Conservation (phyloP, 768 basidiomycete species). For the Pleurotus platypus region DNA sequence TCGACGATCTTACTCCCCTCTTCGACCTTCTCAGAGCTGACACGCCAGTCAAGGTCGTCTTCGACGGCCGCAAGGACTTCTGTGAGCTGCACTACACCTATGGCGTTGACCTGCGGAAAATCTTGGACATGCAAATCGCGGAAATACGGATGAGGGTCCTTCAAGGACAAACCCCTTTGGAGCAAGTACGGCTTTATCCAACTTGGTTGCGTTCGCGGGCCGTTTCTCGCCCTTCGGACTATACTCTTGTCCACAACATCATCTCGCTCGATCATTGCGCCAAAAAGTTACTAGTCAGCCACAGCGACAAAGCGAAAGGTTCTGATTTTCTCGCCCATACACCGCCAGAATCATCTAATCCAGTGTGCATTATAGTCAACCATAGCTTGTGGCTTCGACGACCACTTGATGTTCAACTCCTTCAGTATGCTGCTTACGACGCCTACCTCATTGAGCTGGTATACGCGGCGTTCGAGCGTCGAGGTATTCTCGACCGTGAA, state of each 20-base stretch:
- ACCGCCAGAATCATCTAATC: background rate
- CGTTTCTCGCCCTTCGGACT: background rate
- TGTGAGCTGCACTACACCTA: background rate
- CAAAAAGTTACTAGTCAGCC: background rate
- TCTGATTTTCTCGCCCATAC: background rate
- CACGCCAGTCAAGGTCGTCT: constrained; percentile 1
- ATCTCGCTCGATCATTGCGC: background rate
- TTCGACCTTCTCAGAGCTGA: background rate
- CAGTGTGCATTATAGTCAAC: background rate
- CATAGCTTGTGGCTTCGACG: background rate
- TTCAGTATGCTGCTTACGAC: background rate
- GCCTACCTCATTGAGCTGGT: background rate
- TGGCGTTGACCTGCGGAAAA: background rate
- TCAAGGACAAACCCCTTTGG: background rate
- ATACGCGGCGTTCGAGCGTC: background rate
- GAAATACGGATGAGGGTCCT: background rate
- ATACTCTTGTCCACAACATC: background rate
- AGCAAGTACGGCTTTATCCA: background rate
- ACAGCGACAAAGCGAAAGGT: background rate
- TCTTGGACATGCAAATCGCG: background rate
- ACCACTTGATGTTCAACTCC: background rate
- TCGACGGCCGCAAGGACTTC: constrained; percentile 3
- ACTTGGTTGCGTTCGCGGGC: background rate
- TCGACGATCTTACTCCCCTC: background rate
- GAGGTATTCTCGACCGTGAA: background rate